Evolutionary conservation across 2,329 filamentous ascomycete genomes (phyloP).

Genomic region (Coleophoma cylindrospora): DNA sequence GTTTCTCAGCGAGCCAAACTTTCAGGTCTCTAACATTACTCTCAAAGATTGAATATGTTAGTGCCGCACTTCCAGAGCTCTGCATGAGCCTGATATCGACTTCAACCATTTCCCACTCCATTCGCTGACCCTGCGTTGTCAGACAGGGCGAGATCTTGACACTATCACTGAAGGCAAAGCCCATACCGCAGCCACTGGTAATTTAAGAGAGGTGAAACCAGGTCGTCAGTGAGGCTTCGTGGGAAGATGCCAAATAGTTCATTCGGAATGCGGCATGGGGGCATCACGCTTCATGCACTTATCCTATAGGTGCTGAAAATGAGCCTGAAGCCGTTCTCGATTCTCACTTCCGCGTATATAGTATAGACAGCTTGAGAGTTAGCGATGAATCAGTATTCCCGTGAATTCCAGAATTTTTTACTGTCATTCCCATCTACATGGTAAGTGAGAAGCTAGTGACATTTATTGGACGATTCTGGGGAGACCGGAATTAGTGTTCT

Average conservation of each 20-base stretch:
- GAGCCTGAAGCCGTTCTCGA: slow-evolving; percentile 39
- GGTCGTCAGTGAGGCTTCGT: slow-evolving; percentile 31
- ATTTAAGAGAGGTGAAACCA: slow-evolving; percentile 36
- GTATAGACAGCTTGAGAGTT: slow-evolving; percentile 39
- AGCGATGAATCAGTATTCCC: slow-evolving; percentile 57
- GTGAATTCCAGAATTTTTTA: slow-evolving; percentile 43
- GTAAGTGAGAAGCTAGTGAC: slow-evolving; percentile 50
- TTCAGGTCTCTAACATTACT: background rate
- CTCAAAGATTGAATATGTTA: background rate
- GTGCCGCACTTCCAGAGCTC: slow-evolving; percentile 27
- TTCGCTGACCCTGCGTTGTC: slow-evolving; percentile 10
- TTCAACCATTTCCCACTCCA: slow-evolving; percentile 50
- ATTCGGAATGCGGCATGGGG: slow-evolving; percentile 46
- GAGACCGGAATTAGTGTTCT: no score
- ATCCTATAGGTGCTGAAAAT: slow-evolving; percentile 45
- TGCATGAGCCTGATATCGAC: slow-evolving; percentile 56
- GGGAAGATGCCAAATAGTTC: slow-evolving; percentile 32
- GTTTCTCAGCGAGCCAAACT: background rate
- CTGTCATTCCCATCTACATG: slow-evolving; percentile 47
- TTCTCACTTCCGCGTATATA: slow-evolving; percentile 27
- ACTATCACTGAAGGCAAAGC: slow-evolving; percentile 32
- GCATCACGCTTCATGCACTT: slow-evolving; percentile 50
- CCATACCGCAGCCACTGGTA: slow-evolving; percentile 30
- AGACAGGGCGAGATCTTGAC: slow-evolving; percentile 28
- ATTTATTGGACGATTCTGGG: slow-evolving; percentile 1